Percentiles rank a stretch among this genome's conserved stretches.
These are phyloP conservation scores for Trypanosoma platydactyli DNA, from an alignment of 208 protist genomes.

Conservation along the genomic window DNA sequence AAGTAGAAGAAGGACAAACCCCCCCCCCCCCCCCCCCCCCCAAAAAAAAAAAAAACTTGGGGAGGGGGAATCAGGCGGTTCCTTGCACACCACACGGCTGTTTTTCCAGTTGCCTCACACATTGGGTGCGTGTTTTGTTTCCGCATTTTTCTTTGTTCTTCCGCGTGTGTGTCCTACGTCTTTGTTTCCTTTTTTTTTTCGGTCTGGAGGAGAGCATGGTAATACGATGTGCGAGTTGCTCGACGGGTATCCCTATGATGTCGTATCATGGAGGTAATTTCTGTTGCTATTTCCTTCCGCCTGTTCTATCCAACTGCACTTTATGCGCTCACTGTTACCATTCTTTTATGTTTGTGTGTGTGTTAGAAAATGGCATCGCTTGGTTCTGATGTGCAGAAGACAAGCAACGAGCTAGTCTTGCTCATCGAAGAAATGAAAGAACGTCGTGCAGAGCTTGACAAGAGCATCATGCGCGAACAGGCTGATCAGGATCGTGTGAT, in stretches of 20 bases:
- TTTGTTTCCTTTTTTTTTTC: background rate
- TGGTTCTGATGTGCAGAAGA: constrained; percentile 79
- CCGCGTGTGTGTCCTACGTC: background rate
- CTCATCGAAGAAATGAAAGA: constrained; percentile 92
- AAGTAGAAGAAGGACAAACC: constrained; percentile 8
- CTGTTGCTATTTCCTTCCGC: background rate
- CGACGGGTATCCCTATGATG: too few species aligned
- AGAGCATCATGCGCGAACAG: constrained; percentile 74
- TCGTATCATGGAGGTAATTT: background rate
- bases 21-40: too few species aligned
- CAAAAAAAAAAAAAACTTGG: too few species aligned
- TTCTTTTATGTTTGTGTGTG: background rate
- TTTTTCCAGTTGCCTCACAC: background rate
- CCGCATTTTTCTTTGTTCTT: background rate
- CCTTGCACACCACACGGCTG: background rate
- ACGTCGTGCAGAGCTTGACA: constrained; percentile 57
- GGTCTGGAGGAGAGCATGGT: too few species aligned
- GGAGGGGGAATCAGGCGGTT: background rate
- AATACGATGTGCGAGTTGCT: too few species aligned
- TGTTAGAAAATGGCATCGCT: constrained; percentile 63
- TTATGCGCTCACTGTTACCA: background rate
- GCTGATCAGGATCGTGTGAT: constrained; percentile 55
- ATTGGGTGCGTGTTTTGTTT: too few species aligned
- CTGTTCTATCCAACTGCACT: background rate
- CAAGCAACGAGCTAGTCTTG: constrained; percentile 85